These are phyloP conservation scores for Theobroma cacao DNA, from an alignment of 345 rosid species.

Conservation along the genomic window DNA sequence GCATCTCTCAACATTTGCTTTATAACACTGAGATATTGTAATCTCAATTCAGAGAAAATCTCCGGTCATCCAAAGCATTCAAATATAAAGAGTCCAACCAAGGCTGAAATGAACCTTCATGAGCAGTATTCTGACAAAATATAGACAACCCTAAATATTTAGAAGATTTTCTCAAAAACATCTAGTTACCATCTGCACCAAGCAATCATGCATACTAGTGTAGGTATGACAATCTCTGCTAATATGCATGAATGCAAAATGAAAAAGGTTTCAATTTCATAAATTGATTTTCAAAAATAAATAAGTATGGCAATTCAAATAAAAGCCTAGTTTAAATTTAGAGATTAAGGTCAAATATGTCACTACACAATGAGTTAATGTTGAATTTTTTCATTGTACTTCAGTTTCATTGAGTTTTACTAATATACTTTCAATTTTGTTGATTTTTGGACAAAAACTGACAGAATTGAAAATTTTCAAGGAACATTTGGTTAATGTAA, in stretches of 20 bases:
- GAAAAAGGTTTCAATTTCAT: not conserved
- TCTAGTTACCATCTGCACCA: not conserved
- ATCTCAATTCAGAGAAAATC: not conserved
- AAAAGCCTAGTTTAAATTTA: not conserved
- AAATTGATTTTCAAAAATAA: not conserved
- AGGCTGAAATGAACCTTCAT: constrained; percentile 51
- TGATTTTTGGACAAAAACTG: too few relatives aligned
- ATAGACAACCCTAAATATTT: constrained; percentile 3
- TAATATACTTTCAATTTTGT: too few relatives aligned
- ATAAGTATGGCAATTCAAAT: not conserved
- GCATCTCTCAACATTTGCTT: not conserved
- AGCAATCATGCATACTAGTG: not conserved
- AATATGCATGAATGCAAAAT: not conserved
- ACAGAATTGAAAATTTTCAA: too few relatives aligned
- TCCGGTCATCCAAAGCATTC: constrained; percentile 7
- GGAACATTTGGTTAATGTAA: too few relatives aligned
- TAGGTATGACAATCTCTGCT: not conserved
- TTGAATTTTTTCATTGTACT: too few relatives aligned
- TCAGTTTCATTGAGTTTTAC: too few relatives aligned
- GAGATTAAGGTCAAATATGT: too few relatives aligned
- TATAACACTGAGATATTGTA: not conserved
- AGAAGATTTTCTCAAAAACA: not conserved
- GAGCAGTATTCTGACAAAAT: constrained; percentile 40
- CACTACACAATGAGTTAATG: too few relatives aligned
- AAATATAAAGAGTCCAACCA: constrained; percentile 45